Conservation (phyloP, 345 rosid genomes). For the Triadica sebifera region DNA sequence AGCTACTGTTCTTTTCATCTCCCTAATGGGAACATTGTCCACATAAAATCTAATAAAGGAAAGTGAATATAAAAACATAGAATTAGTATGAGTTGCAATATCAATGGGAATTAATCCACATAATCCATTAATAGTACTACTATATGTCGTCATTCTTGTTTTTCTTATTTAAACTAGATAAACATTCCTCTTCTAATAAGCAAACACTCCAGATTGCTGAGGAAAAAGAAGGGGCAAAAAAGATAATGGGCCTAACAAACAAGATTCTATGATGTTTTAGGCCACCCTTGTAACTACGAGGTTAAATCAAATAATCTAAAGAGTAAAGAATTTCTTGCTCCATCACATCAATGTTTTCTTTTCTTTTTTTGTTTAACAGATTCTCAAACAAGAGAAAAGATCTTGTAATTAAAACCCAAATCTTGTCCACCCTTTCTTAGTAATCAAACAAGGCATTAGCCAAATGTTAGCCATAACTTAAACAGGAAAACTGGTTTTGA, state of each 20-base stretch:
- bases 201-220: neutral
- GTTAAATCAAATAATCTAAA: neutral
- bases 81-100: neutral
- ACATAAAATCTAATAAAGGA: constrained; percentile 61
- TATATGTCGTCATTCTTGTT: too few species aligned
- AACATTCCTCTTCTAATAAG: neutral
- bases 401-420: neutral
- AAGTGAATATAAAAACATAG: neutral
- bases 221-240: neutral
- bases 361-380: neutral
- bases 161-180: neutral
- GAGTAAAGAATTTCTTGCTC: neutral
- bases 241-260: neutral
- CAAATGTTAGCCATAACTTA: constrained; percentile 5
- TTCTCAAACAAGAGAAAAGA: neutral
- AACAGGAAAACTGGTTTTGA: constrained; percentile 21
- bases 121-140: neutral
- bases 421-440: constrained; percentile 4
- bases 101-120: too few species aligned
- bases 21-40: constrained; percentile 77
- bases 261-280: neutral
- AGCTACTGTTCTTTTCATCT: constrained; percentile 55
- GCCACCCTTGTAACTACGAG: neutral
- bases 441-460: constrained; percentile 21
- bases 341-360: constrained; percentile 17